Evolutionary conservation across 176 grass and related monocot genomes (phyloP).

Genomic region (Typha latifolia): DNA sequence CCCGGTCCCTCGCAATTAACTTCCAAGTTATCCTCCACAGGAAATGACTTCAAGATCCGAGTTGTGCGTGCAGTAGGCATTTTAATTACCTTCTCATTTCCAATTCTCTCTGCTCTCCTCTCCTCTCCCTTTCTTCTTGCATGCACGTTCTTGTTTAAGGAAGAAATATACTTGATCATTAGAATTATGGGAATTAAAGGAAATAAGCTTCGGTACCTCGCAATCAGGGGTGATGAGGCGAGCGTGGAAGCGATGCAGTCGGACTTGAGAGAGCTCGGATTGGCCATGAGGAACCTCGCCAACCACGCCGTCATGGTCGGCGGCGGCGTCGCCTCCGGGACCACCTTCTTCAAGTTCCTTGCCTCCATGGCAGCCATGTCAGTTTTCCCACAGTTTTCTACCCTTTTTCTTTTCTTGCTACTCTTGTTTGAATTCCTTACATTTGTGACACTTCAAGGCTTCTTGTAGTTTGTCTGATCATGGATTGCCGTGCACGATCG

Average conservation of each 20-base stretch:
- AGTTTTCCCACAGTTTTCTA: not conserved
- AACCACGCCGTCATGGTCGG: slow-evolving; percentile 68
- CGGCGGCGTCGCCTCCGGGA: slow-evolving; percentile 47
- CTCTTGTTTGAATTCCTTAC: not conserved
- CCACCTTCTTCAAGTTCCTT: slow-evolving; percentile 65
- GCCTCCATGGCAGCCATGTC: slow-evolving; percentile 73
- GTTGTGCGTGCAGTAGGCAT: too few species aligned
- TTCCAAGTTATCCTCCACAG: too few species aligned
- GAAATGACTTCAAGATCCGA: too few species aligned
- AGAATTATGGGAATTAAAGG: too few species aligned
- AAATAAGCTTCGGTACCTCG: not conserved
- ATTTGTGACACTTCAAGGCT: not conserved
- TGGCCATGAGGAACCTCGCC: slow-evolving; percentile 58
- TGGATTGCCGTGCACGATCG: not conserved
- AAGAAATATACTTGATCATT: too few species aligned
- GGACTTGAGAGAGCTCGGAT: slow-evolving; percentile 58
- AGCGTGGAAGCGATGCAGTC: slow-evolving; percentile 35
- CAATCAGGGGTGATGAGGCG: slow-evolving; percentile 4
- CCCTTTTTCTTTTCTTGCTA: not conserved
- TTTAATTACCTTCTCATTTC: too few species aligned
- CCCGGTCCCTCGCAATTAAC: too few species aligned
- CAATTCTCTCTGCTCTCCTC: too few species aligned
- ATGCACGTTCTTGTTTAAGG: too few species aligned
- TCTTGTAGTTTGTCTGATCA: not conserved
- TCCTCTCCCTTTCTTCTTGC: too few species aligned